Percentiles rank a stretch among this genome's conserved stretches.
phyloP scores from a whole-genome alignment of 75 land plant genomes.

The Selaginella moellendorffii region DNA sequence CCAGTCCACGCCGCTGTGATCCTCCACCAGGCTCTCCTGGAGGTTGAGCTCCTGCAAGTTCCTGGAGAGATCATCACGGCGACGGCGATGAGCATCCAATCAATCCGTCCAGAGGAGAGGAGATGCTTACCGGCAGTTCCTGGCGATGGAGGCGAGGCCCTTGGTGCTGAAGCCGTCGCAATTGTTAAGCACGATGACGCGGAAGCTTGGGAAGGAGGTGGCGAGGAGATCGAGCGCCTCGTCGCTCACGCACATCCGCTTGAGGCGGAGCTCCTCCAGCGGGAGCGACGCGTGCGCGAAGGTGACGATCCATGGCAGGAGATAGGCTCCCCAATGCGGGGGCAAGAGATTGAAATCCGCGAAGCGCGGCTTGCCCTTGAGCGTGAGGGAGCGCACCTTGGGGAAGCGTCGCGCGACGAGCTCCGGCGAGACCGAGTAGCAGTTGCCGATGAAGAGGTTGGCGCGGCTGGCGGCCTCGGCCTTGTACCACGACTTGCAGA shows the following conservation, averaged over 20 bases:
- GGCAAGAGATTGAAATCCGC: slow-evolving; percentile 1
- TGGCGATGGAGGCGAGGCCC: slow-evolving; percentile 6
- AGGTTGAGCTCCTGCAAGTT: neutral
- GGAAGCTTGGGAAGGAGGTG: neutral
- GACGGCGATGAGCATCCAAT: neutral
- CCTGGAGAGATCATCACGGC: neutral
- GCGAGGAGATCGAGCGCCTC: neutral
- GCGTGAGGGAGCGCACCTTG: neutral
- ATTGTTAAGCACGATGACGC: neutral
- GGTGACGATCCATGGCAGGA: slow-evolving; percentile 3
- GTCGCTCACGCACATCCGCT: neutral
- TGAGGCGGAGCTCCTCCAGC: neutral
- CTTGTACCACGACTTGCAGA: slow-evolving; percentile 7
- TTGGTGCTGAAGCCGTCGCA: slow-evolving; percentile 7
- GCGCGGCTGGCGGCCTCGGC: neutral
- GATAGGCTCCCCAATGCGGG: slow-evolving; percentile 2
- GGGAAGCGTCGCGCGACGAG: neutral
- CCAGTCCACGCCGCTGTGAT: neutral
- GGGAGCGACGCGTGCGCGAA: neutral
- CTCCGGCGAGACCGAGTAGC: slow-evolving; percentile 1
- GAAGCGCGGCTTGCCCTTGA: slow-evolving; percentile 6
- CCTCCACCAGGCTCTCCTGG: neutral
- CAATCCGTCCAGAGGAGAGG: neutral
- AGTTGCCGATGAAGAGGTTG: neutral
- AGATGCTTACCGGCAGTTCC: neutral